A percentile compares a stretch with the other conserved stretches of the same genome.
Conservation (phyloP, 768 basidiomycete genomes). For the Tephrocybe sp. region DNA sequence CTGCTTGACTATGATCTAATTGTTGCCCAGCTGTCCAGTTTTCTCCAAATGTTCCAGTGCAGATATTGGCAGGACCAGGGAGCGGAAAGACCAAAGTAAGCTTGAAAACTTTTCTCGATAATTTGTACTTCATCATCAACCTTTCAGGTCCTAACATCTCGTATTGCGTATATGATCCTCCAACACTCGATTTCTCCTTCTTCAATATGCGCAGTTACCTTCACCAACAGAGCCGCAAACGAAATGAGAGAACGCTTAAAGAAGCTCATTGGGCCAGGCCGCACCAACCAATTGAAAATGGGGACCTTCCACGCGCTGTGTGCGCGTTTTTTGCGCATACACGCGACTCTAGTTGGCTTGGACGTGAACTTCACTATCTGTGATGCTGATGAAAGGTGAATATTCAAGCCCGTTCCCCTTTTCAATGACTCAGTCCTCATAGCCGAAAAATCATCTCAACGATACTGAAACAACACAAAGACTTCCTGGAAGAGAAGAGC, state of each 20-base stretch:
- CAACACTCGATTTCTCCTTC: conserved; percentile 49
- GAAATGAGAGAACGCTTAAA: conserved; percentile 79
- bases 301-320: conserved; percentile 84
- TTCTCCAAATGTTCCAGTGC: conserved; percentile 61
- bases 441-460: conserved; percentile 70
- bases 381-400: conserved; percentile 77
- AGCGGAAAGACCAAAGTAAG: conserved; percentile 68
- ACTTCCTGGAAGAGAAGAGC: conserved; percentile 43
- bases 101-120: not conserved
- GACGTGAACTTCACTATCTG: conserved; percentile 79
- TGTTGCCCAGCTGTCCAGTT: conserved; percentile 75
- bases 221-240: conserved; percentile 88
- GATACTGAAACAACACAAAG: conserved; percentile 57
- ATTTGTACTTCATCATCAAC: not conserved
- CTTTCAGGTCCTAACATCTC: conserved; percentile 58
- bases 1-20: not conserved
- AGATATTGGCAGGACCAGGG: conserved; percentile 80
- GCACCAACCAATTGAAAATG: conserved; percentile 55
- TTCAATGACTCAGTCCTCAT: conserved; percentile 5
- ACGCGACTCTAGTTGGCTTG: conserved; percentile 57
- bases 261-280: conserved; percentile 63
- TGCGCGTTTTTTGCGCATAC: conserved; percentile 67
- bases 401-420: not conserved
- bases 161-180: conserved; percentile 66
- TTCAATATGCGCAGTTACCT: conserved; percentile 76